These are phyloP conservation scores for Alternaria angustiovoidea DNA, from an alignment of 2,329 filamentous ascomycete genomes.

Conservation along the genomic window DNA sequence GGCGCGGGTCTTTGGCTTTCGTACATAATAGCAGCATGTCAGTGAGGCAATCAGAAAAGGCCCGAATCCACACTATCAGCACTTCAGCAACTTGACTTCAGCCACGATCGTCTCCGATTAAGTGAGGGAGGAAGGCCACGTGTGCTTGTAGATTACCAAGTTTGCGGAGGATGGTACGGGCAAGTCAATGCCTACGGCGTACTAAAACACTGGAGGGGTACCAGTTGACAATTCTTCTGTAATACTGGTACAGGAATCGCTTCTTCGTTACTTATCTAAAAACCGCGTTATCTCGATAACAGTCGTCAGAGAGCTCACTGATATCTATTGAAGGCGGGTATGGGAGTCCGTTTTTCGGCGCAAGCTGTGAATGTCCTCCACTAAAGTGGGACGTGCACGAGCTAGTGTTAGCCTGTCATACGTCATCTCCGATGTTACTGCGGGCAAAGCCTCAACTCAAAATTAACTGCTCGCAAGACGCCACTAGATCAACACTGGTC, in stretches of 20 bases:
- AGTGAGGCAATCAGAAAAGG: conserved; percentile 4
- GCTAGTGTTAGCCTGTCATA: conserved; percentile 17
- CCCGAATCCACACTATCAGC: conserved; percentile 3
- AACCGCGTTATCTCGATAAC: neutral
- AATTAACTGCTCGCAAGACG: conserved; percentile 25
- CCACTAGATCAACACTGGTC: conserved; percentile 13
- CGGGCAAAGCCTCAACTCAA: conserved; percentile 22
- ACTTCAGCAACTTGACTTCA: conserved; percentile 1
- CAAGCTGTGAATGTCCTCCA: conserved; percentile 18
- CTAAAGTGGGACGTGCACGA: conserved; percentile 11
- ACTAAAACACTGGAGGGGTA: neutral
- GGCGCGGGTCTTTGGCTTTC: neutral
- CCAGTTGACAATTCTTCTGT: neutral
- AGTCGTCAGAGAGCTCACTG: neutral
- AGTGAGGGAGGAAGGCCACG: neutral
- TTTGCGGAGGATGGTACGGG: conserved; percentile 5
- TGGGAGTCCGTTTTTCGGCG: conserved; percentile 18
- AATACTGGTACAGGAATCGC: neutral
- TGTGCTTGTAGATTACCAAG: conserved; percentile 11
- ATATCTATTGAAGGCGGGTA: conserved; percentile 4
- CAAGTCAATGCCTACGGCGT: conserved; percentile 1
- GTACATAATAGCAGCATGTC: conserved; percentile 1
- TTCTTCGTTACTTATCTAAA: neutral
- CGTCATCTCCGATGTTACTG: conserved; percentile 25
- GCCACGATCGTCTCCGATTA: neutral